These are phyloP conservation scores for Vaccinium vitisidaea DNA, from an alignment of 148 eudicot genomes.

Conservation along the genomic window DNA sequence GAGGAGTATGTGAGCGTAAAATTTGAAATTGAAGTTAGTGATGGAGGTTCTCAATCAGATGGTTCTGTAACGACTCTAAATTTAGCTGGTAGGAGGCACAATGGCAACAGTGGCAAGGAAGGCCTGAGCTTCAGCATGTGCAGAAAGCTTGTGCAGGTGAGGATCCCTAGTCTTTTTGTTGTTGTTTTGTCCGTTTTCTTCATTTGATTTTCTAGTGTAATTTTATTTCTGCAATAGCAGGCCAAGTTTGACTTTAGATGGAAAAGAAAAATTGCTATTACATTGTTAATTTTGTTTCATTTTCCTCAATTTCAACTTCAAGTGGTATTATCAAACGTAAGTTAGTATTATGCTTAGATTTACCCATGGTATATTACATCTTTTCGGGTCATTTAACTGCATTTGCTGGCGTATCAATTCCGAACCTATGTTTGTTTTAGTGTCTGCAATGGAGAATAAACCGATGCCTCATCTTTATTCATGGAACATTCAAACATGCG, in stretches of 20 bases:
- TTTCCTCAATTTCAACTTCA: background rate
- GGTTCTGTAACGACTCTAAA: constrained; percentile 21
- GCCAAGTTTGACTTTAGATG: constrained; percentile 8
- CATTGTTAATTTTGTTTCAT: background rate
- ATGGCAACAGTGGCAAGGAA: constrained; percentile 43
- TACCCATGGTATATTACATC: background rate
- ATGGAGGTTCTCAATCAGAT: constrained; percentile 14
- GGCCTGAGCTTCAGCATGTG: constrained; percentile 75
- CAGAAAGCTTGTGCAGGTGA: constrained; percentile 82
- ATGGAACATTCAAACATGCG: background rate
- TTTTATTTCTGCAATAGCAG: background rate
- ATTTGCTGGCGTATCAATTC: background rate
- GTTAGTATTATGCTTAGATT: background rate
- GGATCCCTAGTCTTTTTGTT: background rate
- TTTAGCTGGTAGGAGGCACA: constrained; percentile 36
- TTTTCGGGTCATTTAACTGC: background rate
- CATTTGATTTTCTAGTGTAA: background rate
- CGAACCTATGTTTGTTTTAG: background rate
- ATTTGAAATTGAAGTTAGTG: constrained; percentile 57
- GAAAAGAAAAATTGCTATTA: constrained; percentile 2
- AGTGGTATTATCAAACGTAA: background rate
- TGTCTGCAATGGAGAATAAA: background rate
- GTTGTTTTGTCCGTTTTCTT: background rate
- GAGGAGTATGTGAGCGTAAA: constrained; percentile 55
- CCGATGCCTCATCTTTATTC: background rate